Evolutionary conservation across 2,329 filamentous ascomycete species (phyloP), one percentile per base, ranked within the genome.

Genomic region (Ascochyta lentis): DNA sequence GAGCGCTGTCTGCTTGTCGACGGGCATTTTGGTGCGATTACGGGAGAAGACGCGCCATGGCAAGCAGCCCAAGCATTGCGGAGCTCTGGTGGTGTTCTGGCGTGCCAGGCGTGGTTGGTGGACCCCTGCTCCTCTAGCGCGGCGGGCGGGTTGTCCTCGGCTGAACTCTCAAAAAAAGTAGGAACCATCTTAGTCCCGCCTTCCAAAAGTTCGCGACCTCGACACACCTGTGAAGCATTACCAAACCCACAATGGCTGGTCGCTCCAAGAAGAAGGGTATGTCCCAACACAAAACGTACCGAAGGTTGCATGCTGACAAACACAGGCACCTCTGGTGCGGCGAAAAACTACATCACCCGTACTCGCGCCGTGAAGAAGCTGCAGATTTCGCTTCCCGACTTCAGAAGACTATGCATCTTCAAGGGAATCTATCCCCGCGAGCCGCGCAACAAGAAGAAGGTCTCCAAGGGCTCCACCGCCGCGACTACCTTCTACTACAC

Each of bases 391-490:
- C 86, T 99, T 53, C 92, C 93, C 66, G 95, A 99, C 80, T 99
- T 99, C 81, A 89, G 95, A 80, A 90, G 96, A 80, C 85, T 99
- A 75, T 99, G 95, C 81, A 99, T 99, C 78, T 99, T 96, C 89
- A 98, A 98, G 83, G 95, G 85, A 83, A 98, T 99, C 77, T 99
- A 97, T 79, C 95, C 95, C 64, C 90, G 95, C 72, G 95, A 99
- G 82, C 95, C 95, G 62, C 87, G 95, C 73, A 96, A 90, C 82
- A 94, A 92, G 83, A 97, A 96, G 83, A 97, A 97, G 85, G 95
- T 91, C 38, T 91, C 90, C 74, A 96, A 96, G 79, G 92, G 91
- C 57, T 87, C 92, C 24, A 96, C 91, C 33, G 88, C 89, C 59
- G 93, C 90, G 52, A 98, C 94, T 26, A 99, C 95, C 60, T 99